Percentiles rank a stretch among this genome's conserved stretches.
phyloP scores from a whole-genome alignment of 306 rosid species.

The Rosa persica region DNA sequence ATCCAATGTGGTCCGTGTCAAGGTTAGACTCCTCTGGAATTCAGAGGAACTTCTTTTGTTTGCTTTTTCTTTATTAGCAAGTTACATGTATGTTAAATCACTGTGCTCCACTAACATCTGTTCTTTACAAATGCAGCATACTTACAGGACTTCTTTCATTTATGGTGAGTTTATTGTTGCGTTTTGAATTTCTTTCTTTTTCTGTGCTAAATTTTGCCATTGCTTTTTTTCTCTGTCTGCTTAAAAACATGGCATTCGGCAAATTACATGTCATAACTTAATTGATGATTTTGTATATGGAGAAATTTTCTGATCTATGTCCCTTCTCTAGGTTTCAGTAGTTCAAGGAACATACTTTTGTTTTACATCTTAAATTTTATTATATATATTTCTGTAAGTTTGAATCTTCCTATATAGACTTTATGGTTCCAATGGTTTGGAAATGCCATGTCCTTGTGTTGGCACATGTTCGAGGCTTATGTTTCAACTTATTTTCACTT shows the following conservation, averaged over 20 bases:
- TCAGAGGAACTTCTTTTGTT: not conserved
- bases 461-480: not conserved
- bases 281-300: not conserved
- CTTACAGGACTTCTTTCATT: slow-evolving; percentile 97
- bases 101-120: slow-evolving; percentile 38
- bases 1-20: slow-evolving; percentile 99
- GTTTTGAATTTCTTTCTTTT: slow-evolving; percentile 11
- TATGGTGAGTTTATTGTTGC: slow-evolving; percentile 64
- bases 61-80: slow-evolving; percentile 22
- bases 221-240: not conserved
- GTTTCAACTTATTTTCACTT: slow-evolving; percentile 9
- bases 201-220: not conserved
- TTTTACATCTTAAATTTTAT: not conserved
- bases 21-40: slow-evolving; percentile 54
- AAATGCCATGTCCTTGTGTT: not conserved
- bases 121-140: slow-evolving; percentile 67
- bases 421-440: not conserved
- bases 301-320: not conserved
- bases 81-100: slow-evolving; percentile 12
- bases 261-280: not conserved
- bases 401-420: not conserved
- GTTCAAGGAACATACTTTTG: not conserved
- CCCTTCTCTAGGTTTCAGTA: not conserved
- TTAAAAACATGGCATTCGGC: not conserved
- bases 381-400: not conserved